Evolutionary conservation across 2,329 filamentous ascomycete species (phyloP).

Genomic region (Lizonia empirigonia): DNA sequence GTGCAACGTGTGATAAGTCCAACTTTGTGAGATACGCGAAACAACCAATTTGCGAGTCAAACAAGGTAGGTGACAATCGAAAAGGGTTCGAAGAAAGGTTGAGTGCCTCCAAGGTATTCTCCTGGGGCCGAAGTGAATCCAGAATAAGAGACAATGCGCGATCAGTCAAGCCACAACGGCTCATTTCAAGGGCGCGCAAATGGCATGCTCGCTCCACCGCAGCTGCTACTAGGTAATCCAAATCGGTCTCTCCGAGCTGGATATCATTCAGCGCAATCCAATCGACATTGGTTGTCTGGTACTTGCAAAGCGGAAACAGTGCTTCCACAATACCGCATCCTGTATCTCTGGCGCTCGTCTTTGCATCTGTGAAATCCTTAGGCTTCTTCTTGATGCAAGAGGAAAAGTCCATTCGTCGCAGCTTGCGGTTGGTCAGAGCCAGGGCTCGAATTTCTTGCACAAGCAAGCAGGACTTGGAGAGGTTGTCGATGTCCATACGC

Average conservation of each 20-base stretch:
- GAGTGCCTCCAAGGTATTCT: constrained; percentile 69
- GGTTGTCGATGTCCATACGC: constrained; percentile 58
- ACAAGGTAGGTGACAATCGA: constrained; percentile 66
- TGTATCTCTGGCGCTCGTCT: constrained; percentile 60
- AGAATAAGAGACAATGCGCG: constrained; percentile 66
- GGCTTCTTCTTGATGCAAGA: constrained; percentile 64
- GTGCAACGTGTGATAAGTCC: constrained; percentile 68
- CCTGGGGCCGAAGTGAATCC: constrained; percentile 67
- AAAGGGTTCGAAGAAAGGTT: constrained; percentile 71
- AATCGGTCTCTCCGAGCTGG: constrained; percentile 71
- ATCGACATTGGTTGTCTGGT: constrained; percentile 70
- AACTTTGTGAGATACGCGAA: constrained; percentile 70
- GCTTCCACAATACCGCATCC: constrained; percentile 74
- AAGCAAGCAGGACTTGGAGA: constrained; percentile 63
- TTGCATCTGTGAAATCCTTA: constrained; percentile 45
- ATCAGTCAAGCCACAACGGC: constrained; percentile 65
- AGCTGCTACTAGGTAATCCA: constrained; percentile 71
- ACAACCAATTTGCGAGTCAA: constrained; percentile 69
- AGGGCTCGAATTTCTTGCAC: constrained; percentile 72
- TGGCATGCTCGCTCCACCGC: constrained; percentile 68
- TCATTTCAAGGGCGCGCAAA: constrained; percentile 70
- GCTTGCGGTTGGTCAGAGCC: constrained; percentile 67
- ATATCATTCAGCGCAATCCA: constrained; percentile 74
- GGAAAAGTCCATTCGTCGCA: constrained; percentile 69
- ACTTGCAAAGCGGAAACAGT: constrained; percentile 69